These are phyloP conservation scores for Populus euphratica DNA, from an alignment of 345 rosid genomes.

Conservation along the genomic window DNA sequence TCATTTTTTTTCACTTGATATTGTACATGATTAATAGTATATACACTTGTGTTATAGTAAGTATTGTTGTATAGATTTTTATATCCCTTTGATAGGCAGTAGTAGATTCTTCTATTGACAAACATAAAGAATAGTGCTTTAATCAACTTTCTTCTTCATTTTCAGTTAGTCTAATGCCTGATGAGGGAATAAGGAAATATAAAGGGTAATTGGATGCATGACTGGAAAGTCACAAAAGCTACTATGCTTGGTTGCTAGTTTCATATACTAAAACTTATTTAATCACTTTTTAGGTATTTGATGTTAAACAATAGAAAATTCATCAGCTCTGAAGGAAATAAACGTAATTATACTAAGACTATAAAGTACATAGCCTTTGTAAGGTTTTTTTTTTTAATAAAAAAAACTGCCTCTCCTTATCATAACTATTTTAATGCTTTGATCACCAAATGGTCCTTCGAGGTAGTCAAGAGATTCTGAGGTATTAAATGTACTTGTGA, in stretches of 20 bases:
- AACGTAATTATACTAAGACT: not conserved
- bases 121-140: not conserved
- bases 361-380: not conserved
- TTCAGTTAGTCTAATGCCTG: not conserved
- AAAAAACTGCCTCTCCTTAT: not conserved
- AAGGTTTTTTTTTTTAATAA: no score
- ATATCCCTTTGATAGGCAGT: not conserved
- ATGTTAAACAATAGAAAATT: not conserved
- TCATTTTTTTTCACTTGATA: not conserved
- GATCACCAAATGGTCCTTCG: not conserved
- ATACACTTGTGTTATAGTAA: not conserved
- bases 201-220: not conserved
- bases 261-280: not conserved
- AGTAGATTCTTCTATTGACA: not conserved
- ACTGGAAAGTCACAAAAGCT: not conserved
- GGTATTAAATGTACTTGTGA: no score
- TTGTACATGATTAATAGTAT: no score
- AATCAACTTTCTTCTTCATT: not conserved
- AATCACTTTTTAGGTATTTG: not conserved
- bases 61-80: not conserved
- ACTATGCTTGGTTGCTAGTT: not conserved
- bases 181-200: not conserved
- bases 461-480: not conserved
- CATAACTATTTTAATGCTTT: not conserved
- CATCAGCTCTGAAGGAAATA: not conserved